Percentiles rank a stretch among this genome's conserved stretches.
phyloP scores from a whole-genome alignment of 306 rosid genomes.

The Trifolium pratense region DNA sequence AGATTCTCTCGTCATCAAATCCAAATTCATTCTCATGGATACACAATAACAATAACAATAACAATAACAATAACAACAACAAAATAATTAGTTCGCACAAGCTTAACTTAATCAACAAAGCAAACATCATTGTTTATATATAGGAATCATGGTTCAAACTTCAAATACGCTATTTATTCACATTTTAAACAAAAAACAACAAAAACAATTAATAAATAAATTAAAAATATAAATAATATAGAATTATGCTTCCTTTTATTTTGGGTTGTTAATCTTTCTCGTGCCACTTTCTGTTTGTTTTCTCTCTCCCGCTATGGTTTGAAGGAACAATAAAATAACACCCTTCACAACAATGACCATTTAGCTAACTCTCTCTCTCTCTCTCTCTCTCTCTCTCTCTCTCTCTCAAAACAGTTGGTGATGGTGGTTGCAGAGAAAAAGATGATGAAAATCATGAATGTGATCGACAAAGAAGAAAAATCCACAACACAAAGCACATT shows the following conservation, averaged over 20 bases:
- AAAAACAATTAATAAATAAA: no score
- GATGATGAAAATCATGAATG: conserved; percentile 39
- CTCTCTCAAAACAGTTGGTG: conserved; percentile 58
- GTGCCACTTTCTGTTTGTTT: conserved; percentile 8
- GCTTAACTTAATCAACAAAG: no score
- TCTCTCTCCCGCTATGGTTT: conserved; percentile 35
- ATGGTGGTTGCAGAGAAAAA: conserved; percentile 52
- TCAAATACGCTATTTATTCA: no score
- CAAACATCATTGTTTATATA: no score
- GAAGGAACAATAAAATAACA: conserved; percentile 60
- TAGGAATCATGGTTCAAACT: no score
- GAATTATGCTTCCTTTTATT: not conserved
- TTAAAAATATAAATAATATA: no score
- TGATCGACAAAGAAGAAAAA: conserved; percentile 26
- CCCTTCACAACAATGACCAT: conserved; percentile 73
- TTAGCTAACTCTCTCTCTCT: conserved; percentile 64
- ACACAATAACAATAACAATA: no score
- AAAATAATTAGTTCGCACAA: no score
- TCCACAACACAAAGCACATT: not conserved
- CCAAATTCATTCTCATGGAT: no score
- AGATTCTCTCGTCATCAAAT: no score
- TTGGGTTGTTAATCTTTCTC: conserved; percentile 4
- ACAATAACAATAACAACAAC: no score
- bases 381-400: conserved; percentile 47
- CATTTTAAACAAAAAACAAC: no score